Percentiles rank a stretch among this genome's conserved stretches.
phyloP scores from a whole-genome alignment of 331 rosid species.

The Spiraea crenata region DNA sequence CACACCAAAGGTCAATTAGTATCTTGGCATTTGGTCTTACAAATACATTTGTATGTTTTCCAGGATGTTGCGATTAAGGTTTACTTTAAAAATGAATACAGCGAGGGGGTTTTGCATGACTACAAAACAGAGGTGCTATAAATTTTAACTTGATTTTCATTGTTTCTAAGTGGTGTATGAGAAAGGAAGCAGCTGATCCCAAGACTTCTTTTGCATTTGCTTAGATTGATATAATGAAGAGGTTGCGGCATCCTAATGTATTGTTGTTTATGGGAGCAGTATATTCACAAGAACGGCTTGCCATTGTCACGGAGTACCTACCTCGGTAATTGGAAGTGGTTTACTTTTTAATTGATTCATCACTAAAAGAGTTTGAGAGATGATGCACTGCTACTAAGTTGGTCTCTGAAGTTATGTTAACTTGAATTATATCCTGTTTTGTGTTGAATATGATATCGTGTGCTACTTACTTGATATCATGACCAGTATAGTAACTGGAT shows the following conservation, averaged over 20 bases:
- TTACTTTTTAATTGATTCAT: background rate
- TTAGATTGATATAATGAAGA: constrained; percentile 83
- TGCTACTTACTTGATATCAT: background rate
- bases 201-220: constrained; percentile 15
- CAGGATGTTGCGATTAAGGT: constrained; percentile 81
- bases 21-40: constrained; percentile 14
- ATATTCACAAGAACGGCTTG: constrained; percentile 58
- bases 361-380: background rate
- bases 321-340: constrained; percentile 53
- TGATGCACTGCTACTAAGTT: background rate
- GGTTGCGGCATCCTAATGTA: constrained; percentile 82
- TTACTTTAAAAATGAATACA: constrained; percentile 46
- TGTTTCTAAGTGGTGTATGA: constrained; percentile 14
- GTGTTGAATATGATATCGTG: background rate
- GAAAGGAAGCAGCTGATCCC: constrained; percentile 22
- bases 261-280: constrained; percentile 84
- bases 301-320: constrained; percentile 72
- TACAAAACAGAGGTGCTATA: constrained; percentile 60
- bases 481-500: background rate
- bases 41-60: constrained; percentile 14
- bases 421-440: background rate
- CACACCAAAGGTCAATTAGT: background rate
- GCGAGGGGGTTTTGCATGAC: constrained; percentile 43
- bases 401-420: background rate
- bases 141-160: background rate